These are phyloP conservation scores for Auricularia sp. DNA, from an alignment of 768 basidiomycete species.

Conservation along the genomic window DNA sequence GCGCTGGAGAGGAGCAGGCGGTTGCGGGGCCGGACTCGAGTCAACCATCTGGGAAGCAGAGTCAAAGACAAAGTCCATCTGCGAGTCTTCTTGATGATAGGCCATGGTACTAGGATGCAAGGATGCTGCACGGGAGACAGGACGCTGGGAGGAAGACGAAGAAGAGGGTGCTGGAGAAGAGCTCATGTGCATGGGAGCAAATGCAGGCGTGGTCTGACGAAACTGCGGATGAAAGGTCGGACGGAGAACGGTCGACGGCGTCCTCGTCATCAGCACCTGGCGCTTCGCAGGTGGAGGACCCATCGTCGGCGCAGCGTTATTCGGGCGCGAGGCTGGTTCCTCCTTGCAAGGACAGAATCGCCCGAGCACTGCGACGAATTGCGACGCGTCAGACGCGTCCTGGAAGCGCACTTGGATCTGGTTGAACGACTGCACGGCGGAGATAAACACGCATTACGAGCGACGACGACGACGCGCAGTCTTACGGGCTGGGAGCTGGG, in stretches of 20 bases:
- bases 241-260: neutral
- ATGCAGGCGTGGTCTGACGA: neutral
- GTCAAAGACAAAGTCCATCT: too few relatives aligned
- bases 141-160: neutral
- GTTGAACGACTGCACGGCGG: neutral
- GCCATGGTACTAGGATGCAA: too few relatives aligned
- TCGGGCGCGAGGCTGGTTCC: neutral
- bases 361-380: neutral
- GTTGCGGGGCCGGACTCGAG: too few relatives aligned
- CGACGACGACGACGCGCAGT: neutral
- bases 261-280: neutral
- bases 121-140: too few relatives aligned
- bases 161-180: neutral
- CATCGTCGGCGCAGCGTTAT: neutral
- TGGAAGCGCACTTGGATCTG: slow-evolving; percentile 1
- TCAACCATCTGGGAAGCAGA: too few relatives aligned
- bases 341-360: neutral
- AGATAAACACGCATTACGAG: neutral
- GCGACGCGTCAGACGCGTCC: neutral
- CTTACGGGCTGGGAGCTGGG: neutral
- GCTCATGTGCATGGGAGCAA: neutral
- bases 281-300: neutral
- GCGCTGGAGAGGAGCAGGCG: too few relatives aligned
- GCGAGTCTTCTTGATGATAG: too few relatives aligned
- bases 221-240: neutral